These are phyloP conservation scores for Nemania sp. DNA, from an alignment of 2,329 filamentous ascomycete genomes.

Conservation along the genomic window DNA sequence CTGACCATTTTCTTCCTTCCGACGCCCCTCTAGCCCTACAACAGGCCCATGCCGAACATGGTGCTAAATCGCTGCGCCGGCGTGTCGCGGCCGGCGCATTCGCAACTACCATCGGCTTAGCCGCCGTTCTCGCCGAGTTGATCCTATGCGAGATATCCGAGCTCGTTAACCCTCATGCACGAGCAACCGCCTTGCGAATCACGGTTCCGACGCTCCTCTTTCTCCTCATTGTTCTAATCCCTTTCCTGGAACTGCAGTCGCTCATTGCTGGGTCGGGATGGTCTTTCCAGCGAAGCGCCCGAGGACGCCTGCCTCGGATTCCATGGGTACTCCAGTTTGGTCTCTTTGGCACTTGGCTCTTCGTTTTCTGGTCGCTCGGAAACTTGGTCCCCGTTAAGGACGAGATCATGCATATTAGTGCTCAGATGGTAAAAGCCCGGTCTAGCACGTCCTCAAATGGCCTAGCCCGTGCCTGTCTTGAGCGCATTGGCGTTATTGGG, in stretches of 20 bases:
- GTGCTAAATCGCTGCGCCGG: slow-evolving; percentile 62
- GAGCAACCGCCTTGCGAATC: slow-evolving; percentile 74
- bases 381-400: slow-evolving; percentile 65
- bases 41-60: slow-evolving; percentile 70
- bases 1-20: slow-evolving; percentile 71
- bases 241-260: slow-evolving; percentile 81
- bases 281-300: slow-evolving; percentile 70
- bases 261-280: slow-evolving; percentile 69
- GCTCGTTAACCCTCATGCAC: slow-evolving; percentile 74
- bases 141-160: slow-evolving; percentile 88
- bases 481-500: slow-evolving; percentile 84
- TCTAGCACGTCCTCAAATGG: slow-evolving; percentile 54
- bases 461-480: slow-evolving; percentile 67
- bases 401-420: slow-evolving; percentile 58
- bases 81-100: slow-evolving; percentile 74
- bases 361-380: slow-evolving; percentile 81
- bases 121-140: slow-evolving; percentile 81
- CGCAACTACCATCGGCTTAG: slow-evolving; percentile 80
- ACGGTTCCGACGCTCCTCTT: slow-evolving; percentile 79
- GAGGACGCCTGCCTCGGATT: slow-evolving; percentile 66
- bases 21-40: slow-evolving; percentile 70
- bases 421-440: slow-evolving; percentile 55
- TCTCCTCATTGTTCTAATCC: slow-evolving; percentile 79
- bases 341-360: slow-evolving; percentile 76
- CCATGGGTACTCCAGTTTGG: slow-evolving; percentile 73